phyloP scores from a whole-genome alignment of 2,329 filamentous ascomycete genomes.

The Colletotrichum sp. region DNA sequence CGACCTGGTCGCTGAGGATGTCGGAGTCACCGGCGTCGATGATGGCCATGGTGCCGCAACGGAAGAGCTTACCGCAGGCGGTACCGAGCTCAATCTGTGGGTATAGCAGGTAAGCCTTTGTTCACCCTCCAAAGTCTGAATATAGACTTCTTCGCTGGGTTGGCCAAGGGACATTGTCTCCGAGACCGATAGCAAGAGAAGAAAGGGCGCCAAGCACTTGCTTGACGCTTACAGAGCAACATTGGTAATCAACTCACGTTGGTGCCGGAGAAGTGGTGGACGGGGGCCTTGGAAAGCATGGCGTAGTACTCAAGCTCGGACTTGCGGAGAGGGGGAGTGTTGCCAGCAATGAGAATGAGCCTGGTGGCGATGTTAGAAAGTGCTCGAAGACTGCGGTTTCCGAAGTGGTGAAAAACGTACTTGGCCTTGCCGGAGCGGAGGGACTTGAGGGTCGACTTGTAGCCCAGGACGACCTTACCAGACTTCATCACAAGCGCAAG shows the following conservation, averaged over 20 bases:
- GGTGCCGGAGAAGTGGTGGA: slow-evolving; percentile 98
- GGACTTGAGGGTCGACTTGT: slow-evolving; percentile 80
- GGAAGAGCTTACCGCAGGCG: slow-evolving; percentile 98
- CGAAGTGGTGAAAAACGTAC: slow-evolving; percentile 64
- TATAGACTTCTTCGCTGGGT: slow-evolving; percentile 91
- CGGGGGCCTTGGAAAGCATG: slow-evolving; percentile 91
- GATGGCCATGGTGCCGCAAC: slow-evolving; percentile 96
- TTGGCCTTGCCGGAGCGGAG: slow-evolving; percentile 97
- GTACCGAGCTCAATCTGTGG: slow-evolving; percentile 95
- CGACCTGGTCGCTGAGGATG: slow-evolving; percentile 82
- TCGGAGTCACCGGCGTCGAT: slow-evolving; percentile 98
- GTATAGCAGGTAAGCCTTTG: slow-evolving; percentile 59
- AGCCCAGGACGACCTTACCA: slow-evolving; percentile 85
- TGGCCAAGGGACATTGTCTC: slow-evolving; percentile 44
- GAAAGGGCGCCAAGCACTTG: slow-evolving; percentile 25
- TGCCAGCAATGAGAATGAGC: slow-evolving; percentile 91
- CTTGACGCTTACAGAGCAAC: not conserved
- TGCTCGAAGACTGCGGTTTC: not conserved
- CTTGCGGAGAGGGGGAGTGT: slow-evolving; percentile 98
- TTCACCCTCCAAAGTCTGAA: slow-evolving; percentile 85
- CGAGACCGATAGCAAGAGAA: slow-evolving; percentile 27
- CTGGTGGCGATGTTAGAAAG: slow-evolving; percentile 58
- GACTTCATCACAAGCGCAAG: slow-evolving; percentile 69
- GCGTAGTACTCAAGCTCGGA: slow-evolving; percentile 95
- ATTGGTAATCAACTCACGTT: slow-evolving; percentile 76